phyloP scores from a whole-genome alignment of 768 basidiomycete species.

The Agaricus sinodeliciosus region DNA sequence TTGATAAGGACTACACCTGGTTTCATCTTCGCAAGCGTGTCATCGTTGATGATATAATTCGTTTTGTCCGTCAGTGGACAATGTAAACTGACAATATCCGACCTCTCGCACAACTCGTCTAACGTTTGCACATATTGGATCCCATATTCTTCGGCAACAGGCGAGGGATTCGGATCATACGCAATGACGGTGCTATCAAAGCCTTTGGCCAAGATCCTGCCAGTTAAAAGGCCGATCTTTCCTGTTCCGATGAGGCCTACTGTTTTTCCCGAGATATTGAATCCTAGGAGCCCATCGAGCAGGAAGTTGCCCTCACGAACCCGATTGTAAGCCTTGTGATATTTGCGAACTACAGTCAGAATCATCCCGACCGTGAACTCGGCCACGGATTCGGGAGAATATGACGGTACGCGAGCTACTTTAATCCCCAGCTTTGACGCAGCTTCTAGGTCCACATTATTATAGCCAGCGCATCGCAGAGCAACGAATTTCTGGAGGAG shows the following conservation, averaged over 20 bases:
- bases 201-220: conserved; percentile 33
- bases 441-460: conserved; percentile 32
- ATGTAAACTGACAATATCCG: conserved; percentile 37
- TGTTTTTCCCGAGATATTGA: conserved; percentile 35
- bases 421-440: conserved; percentile 26
- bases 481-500: conserved; percentile 30
- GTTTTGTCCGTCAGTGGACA: conserved; percentile 32
- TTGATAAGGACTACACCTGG: conserved; percentile 35
- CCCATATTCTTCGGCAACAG: conserved; percentile 27
- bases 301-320: conserved; percentile 41
- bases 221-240: conserved; percentile 35
- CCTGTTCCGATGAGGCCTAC: conserved; percentile 39
- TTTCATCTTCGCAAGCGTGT: conserved; percentile 30
- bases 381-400: conserved; percentile 37
- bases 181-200: conserved; percentile 34
- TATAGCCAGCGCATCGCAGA: conserved; percentile 35
- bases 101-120: conserved; percentile 26
- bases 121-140: conserved; percentile 30
- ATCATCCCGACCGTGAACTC: conserved; percentile 43
- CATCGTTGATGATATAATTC: conserved; percentile 35
- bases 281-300: conserved; percentile 35
- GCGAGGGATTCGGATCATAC: conserved; percentile 31
- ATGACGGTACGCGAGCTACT: conserved; percentile 35
- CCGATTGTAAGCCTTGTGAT: conserved; percentile 39
- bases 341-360: conserved; percentile 37